Evolutionary conservation across 805 yeast genomes (phyloP), one percentile per base, ranked within the genome.

Genomic region (Metschnikowia orientalis): DNA sequence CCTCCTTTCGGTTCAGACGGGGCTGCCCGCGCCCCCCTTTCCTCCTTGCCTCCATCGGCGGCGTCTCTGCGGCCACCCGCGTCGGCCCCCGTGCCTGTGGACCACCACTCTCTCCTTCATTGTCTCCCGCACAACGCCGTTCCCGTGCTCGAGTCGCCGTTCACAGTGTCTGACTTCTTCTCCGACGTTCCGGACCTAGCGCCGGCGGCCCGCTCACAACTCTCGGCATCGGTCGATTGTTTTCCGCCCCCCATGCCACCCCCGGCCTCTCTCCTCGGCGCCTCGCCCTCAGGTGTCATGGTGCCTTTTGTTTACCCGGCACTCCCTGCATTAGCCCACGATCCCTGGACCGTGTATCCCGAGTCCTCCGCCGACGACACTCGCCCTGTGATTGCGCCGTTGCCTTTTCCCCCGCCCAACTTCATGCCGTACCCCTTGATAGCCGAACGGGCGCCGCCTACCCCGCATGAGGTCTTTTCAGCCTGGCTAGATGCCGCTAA

Each of bases 191-290:
- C 35, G 9, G 43, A 40, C 21, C 34, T 37, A 30, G 20, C 33
- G 4, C 49, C 46, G 26, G 38, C 38, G 8, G 30, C 43, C 15
- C 21, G 22, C 6, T 18, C 30, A 15, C 66, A 61, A 39, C 37
- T 58, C 12, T 27, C 35, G 7, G 47, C 50, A 16, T 55, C 57
- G 8, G 32, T 56, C 15, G 36, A 32, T 26, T 44, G 44, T 19
- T 63, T 58, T 35, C 69, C 69, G 3, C 71, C 71, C 1, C 71
- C 71, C 4, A 32, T 50, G 12, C 65, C 71, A 10, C 71, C 71
- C 5, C 34, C 32, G 11, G 29, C 26, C 8, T 19, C 34, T 14
- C 23, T 28, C 14, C 8, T 18, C 16, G 26, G 20, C 23, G 28
- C 28, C 8, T 12, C 17, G 26, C 5, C 22, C 24, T 20, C 24